These are phyloP conservation scores for Paxillus ammoniavirescens DNA, from an alignment of 768 basidiomycete genomes.

Conservation along the genomic window DNA sequence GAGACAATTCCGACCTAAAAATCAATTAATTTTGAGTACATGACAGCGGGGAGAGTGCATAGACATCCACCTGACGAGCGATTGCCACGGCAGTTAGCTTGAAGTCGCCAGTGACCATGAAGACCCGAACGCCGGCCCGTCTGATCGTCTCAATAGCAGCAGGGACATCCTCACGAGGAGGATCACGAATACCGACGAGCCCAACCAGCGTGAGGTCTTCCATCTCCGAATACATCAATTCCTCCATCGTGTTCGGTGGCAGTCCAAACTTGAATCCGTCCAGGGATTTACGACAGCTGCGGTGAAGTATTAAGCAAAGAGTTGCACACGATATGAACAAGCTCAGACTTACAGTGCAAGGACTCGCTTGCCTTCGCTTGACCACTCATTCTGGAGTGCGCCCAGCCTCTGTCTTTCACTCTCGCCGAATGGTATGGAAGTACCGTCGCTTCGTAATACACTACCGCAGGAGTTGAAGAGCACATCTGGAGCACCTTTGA, in stretches of 20 bases:
- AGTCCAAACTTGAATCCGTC: slow-evolving; percentile 18
- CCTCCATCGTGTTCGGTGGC: slow-evolving; percentile 28
- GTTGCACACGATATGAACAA: background rate
- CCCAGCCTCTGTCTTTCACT: slow-evolving; percentile 20
- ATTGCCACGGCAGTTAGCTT: slow-evolving; percentile 53
- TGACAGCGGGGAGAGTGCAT: background rate
- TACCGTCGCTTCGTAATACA: slow-evolving; percentile 33
- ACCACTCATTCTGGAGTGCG: slow-evolving; percentile 40
- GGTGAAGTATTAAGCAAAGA: background rate
- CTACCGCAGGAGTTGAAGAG: slow-evolving; percentile 39
- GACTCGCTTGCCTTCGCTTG: slow-evolving; percentile 52
- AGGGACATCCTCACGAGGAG: slow-evolving; percentile 51
- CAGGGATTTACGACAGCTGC: slow-evolving; percentile 31
- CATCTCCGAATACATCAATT: slow-evolving; percentile 39
- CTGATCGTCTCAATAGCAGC: slow-evolving; percentile 46
- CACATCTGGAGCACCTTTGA: slow-evolving; percentile 62
- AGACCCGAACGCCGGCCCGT: slow-evolving; percentile 50
- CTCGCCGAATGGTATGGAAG: slow-evolving; percentile 29
- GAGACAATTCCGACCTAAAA: slow-evolving; percentile 44
- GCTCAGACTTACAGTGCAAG: slow-evolving; percentile 37
- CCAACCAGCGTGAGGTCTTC: slow-evolving; percentile 45
- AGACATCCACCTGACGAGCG: slow-evolving; percentile 39
- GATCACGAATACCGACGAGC: slow-evolving; percentile 55
- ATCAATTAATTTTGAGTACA: background rate
- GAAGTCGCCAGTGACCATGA: slow-evolving; percentile 61